Evolutionary conservation across 2,329 filamentous ascomycete genomes (phyloP), one percentile per base, ranked within the genome.

Genomic region (Alternaria gansuensis): DNA sequence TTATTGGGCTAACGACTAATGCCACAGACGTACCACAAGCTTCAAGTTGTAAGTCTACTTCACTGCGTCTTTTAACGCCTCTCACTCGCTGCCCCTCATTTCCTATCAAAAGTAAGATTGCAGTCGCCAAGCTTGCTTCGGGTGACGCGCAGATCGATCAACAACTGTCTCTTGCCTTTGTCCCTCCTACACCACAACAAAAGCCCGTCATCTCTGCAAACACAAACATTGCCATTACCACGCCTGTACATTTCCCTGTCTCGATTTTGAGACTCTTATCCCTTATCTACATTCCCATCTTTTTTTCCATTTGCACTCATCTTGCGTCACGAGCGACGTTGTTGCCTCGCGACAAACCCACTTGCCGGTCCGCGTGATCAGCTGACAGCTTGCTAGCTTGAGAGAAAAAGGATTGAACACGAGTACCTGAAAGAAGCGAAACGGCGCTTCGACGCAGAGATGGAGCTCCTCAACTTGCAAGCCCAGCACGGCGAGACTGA

Each of bases 381-480:
- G 66, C 74, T 77, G 67, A 77, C 70, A 59, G 54, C 45, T 64
- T 62, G 48, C 63, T 67, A 97, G 93, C 87, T 97, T 75, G 93
- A 97, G 77, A 95, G 95, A 80, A 97, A 97, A 80, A 92, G 93
- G 73, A 83, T 91, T 73, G 93, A 97, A 78, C 96, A 96, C 81
- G 94, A 98, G 78, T 88, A 89, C 73, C 88, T 98, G 70, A 87
- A 92, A 66, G 92, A 96, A 78, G 92, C 96, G 77, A 92, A 92
- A 73, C 88, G 92, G 65, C 88, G 90, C 44, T 97, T 97, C 71
- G 93, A 98, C 80, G 88, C 91, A 66, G 92, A 97, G 78, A 93
- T 99, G 87, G 91, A 93, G 76, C 87, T 92, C 69, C 84, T 97
- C 62, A 93, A 97, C 71, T 85, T 93, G 68, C 90, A 95, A 76